phyloP scores from a whole-genome alignment of 2,329 filamentous ascomycete genomes.

The Camptophora hylomeconis region DNA sequence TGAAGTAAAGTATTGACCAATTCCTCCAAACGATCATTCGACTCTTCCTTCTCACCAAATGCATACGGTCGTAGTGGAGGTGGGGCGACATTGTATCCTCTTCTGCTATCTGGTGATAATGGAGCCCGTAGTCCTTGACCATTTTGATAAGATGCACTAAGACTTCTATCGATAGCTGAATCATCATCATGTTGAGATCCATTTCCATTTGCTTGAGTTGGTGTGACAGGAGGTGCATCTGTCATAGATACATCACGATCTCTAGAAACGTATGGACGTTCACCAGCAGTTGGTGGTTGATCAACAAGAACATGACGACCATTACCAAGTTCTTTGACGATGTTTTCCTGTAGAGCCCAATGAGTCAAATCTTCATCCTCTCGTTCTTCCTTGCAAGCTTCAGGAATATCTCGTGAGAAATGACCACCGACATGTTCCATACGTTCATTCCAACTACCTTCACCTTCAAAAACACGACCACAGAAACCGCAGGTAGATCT shows the following conservation, averaged over 20 bases:
- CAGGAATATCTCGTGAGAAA: slow-evolving; percentile 40
- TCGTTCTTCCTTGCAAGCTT: slow-evolving; percentile 29
- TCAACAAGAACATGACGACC: slow-evolving; percentile 16
- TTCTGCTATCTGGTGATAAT: slow-evolving; percentile 9
- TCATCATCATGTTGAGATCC: slow-evolving; percentile 3
- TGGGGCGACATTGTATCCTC: slow-evolving; percentile 16
- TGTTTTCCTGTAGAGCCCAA: slow-evolving; percentile 28
- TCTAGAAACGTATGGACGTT: slow-evolving; percentile 10
- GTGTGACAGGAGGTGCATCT: slow-evolving; percentile 9
- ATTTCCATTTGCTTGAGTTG: no score
- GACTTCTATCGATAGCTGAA: slow-evolving; percentile 6
- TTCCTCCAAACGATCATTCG: slow-evolving; percentile 15
- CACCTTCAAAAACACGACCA: slow-evolving; percentile 46
- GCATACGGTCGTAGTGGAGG: slow-evolving; percentile 9
- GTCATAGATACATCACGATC: slow-evolving; percentile 15
- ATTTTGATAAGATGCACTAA: slow-evolving; percentile 10
- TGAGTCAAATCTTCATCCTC: slow-evolving; percentile 30
- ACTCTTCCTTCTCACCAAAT: slow-evolving; percentile 3
- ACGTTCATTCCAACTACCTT: slow-evolving; percentile 60
- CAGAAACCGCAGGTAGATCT: slow-evolving; percentile 54
- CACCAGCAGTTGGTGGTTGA: slow-evolving; percentile 13
- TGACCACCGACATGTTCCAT: slow-evolving; percentile 84
- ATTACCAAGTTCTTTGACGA: slow-evolving; percentile 16
- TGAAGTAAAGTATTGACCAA: slow-evolving; percentile 17
- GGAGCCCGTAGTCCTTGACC: slow-evolving; percentile 9